phyloP scores from a whole-genome alignment of 352 stramenopile species.

The Pythium aquatile region DNA sequence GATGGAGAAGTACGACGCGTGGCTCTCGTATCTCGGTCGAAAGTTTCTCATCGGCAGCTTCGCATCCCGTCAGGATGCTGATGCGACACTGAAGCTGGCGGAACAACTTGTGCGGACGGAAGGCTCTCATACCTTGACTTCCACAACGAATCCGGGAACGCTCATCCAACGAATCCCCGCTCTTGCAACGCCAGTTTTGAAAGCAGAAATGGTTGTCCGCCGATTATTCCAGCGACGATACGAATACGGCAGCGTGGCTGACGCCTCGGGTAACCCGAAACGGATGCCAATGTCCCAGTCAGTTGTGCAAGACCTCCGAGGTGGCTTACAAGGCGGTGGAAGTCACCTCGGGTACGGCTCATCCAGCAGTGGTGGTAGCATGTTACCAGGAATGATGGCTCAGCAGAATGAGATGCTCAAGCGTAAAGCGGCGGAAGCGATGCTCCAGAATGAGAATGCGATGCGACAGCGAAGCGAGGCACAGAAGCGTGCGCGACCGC shows the following conservation, averaged over 20 bases:
- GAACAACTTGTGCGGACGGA: conserved; percentile 7
- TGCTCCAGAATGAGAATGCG: background rate
- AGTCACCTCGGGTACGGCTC: conserved; percentile 18
- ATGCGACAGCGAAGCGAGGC: conserved; percentile 17
- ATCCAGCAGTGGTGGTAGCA: background rate
- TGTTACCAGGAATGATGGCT: background rate
- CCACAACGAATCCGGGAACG: background rate
- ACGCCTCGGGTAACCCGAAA: conserved; percentile 7
- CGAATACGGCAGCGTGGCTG: conserved; percentile 12
- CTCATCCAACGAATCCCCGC: conserved; percentile 6
- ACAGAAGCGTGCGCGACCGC: conserved; percentile 16
- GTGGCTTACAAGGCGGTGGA: conserved; percentile 15
- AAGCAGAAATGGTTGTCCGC: conserved; percentile 29
- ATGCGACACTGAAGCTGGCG: conserved; percentile 9
- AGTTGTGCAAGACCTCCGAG: conserved; percentile 14
- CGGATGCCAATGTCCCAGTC: conserved; percentile 23
- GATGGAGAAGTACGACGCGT: conserved; percentile 23
- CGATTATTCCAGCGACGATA: conserved; percentile 28
- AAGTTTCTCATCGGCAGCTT: conserved; percentile 18
- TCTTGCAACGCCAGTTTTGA: conserved; percentile 24
- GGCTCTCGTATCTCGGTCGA: conserved; percentile 21
- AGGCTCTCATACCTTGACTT: conserved; percentile 8
- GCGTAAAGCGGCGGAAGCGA: conserved; percentile 15
- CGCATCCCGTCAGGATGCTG: conserved; percentile 22
- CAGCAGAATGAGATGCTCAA: conserved; percentile 17